phyloP scores from a whole-genome alignment of 2,329 filamentous ascomycete species.

The Alternaria brassicae region DNA sequence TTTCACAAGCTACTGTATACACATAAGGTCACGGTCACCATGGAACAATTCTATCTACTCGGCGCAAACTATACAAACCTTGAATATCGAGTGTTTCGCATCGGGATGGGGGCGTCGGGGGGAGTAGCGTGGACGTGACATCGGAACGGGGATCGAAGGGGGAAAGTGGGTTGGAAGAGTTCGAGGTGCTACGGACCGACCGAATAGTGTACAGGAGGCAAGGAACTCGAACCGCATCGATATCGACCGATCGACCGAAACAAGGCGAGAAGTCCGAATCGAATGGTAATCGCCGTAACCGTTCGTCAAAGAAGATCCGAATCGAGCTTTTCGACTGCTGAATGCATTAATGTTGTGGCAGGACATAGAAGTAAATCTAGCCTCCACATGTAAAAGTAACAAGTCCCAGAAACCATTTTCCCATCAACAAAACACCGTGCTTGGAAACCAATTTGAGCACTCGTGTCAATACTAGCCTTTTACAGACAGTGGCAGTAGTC shows the following conservation, averaged over 20 bases:
- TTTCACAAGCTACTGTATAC: conserved; percentile 4
- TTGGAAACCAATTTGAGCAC: conserved; percentile 30
- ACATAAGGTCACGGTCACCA: conserved; percentile 14
- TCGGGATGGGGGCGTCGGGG: conserved; percentile 16
- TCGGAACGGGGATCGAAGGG: conserved; percentile 17
- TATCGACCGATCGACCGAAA: conserved; percentile 45
- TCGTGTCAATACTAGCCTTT: conserved; percentile 25
- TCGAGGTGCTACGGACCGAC: conserved; percentile 46
- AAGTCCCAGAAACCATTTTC: conserved; percentile 34
- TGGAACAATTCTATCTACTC: conserved; percentile 7
- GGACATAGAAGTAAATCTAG: conserved; percentile 32
- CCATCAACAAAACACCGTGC: conserved; percentile 34
- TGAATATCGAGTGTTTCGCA: conserved; percentile 13
- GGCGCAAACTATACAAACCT: conserved; percentile 20
- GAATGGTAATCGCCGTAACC: conserved; percentile 46
- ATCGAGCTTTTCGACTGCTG: conserved; percentile 43
- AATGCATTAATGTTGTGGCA: conserved; percentile 45
- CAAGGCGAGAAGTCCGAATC: conserved; percentile 41
- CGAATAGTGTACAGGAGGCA: conserved; percentile 48
- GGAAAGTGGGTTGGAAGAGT: conserved; percentile 27
- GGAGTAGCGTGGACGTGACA: conserved; percentile 13
- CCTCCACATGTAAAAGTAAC: conserved; percentile 35
- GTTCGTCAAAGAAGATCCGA: conserved; percentile 46
- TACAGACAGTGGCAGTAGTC: conserved; percentile 23
- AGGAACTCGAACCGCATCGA: conserved; percentile 42